Evolutionary conservation across 306 rosid species (phyloP), one percentile per base, ranked within the genome.

Genomic region (Cicer arietinum): DNA sequence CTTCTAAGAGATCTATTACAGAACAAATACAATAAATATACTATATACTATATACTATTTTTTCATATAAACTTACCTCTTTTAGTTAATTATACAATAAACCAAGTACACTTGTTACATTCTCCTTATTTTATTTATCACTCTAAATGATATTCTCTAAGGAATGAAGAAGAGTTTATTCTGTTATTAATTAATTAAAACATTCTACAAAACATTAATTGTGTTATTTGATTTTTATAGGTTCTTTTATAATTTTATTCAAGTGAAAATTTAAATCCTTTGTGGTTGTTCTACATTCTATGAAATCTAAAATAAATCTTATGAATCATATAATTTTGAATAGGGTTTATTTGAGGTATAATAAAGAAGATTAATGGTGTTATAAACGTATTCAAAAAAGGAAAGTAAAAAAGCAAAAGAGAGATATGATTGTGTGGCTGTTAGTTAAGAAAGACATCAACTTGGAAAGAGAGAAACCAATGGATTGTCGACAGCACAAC

Each of bases 401-500:
- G 67, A 76, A 78, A 78, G 56, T 56, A 46, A 65, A 71, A 71
- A 58, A 78, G 63, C 44, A 39, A 16, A 10, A 68, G 10, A 65
- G 20, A 39, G 25, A 74, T 61, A 69, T 42, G 1, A 69, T 66
- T 71, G 73, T 75, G 86, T 78, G 85, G 83, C 63, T 77, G 77
- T 50, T 30, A 65, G 70, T 50, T 44, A 60, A 30, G 12, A 30
- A 81, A 68, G 62, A 74, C 75, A 72, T 30, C 77, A 60, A 41
- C 61, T 56, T 60, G 60, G 84, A 39, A 54, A 67, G 42, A 12
- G 2, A 7, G 6, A 6, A 44, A 1, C 91, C 82, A 83, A 90
- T 87, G 9, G 13, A 0, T 1, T 35, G 0, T 92, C 89, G 96
- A 92, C 96, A 92, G 44, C 92, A n/a, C 86, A 83, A 37, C 70